Evolutionary conservation across 129 eudicot genomes (phyloP).

Genomic region (Pulicaria dysenterica): DNA sequence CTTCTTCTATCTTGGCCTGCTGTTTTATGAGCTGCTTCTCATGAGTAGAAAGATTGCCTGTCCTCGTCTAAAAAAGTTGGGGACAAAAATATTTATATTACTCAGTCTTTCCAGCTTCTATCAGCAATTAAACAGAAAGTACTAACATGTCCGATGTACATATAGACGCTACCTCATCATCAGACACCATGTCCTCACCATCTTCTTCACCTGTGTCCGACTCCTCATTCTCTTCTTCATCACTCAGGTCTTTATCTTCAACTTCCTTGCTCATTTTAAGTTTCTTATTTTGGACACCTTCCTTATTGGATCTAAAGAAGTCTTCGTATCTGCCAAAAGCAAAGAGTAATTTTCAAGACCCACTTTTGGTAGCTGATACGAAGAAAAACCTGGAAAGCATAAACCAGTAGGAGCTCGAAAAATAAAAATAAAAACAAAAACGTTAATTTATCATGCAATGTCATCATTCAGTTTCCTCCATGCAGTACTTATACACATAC

Average conservation of each 20-base stretch:
- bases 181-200: slow-evolving; percentile 16
- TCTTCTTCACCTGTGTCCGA: slow-evolving; percentile 46
- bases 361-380: slow-evolving; percentile 13
- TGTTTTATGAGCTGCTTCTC: slow-evolving; percentile 73
- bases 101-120: slow-evolving; percentile 1
- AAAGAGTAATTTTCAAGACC: slow-evolving; percentile 20
- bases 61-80: slow-evolving; percentile 39
- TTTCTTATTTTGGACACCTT: slow-evolving; percentile 44
- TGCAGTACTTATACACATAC: background rate
- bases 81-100: slow-evolving; percentile 4
- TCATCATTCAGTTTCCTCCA: background rate
- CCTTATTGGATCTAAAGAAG: slow-evolving; percentile 57
- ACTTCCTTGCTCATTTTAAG: slow-evolving; percentile 37
- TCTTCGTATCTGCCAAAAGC: slow-evolving; percentile 59
- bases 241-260: slow-evolving; percentile 45
- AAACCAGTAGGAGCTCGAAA: background rate
- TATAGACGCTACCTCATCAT: slow-evolving; percentile 47
- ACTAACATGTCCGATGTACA: background rate
- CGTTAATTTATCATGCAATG: background rate
- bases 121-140: background rate
- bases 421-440: background rate
- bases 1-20: slow-evolving; percentile 63
- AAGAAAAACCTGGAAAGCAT: background rate
- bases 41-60: slow-evolving; percentile 67
- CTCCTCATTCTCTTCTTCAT: slow-evolving; percentile 45